phyloP scores from a whole-genome alignment of 2,329 filamentous ascomycete species.

The Didymella arachidicola region DNA sequence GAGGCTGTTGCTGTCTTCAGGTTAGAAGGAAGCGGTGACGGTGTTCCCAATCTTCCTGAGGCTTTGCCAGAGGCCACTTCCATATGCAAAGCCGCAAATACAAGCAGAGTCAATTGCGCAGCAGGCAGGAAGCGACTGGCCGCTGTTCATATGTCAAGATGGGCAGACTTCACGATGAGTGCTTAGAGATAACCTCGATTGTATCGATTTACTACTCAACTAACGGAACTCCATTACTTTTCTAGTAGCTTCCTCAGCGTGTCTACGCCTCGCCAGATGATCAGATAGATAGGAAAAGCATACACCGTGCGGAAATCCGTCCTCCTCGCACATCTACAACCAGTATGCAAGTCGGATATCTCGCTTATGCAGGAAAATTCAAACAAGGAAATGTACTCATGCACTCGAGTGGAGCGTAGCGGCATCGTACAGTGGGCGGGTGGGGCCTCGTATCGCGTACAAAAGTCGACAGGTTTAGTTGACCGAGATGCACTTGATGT shows the following conservation, averaged over 20 bases:
- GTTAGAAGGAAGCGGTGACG: background rate
- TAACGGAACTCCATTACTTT: conserved; percentile 42
- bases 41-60: no score
- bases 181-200: background rate
- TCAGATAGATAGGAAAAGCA: conserved; percentile 28
- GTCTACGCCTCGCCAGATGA: conserved; percentile 46
- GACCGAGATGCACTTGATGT: conserved; percentile 65
- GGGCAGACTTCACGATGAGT: background rate
- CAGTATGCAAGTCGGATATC: conserved; percentile 55
- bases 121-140: background rate
- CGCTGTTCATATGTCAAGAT: background rate
- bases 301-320: conserved; percentile 48
- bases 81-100: background rate
- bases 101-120: background rate
- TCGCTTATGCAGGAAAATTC: conserved; percentile 47
- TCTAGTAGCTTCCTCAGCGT: conserved; percentile 50
- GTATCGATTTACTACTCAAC: conserved; percentile 10
- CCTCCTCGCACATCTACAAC: conserved; percentile 50
- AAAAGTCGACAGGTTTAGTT: conserved; percentile 46
- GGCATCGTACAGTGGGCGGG: conserved; percentile 36
- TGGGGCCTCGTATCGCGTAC: conserved; percentile 24
- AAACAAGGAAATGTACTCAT: conserved; percentile 24
- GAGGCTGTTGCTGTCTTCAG: background rate
- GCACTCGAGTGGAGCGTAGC: conserved; percentile 43
- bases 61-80: no score